Conservation (phyloP, 2,329 filamentous ascomycete species). For the Epichloe typhina region DNA sequence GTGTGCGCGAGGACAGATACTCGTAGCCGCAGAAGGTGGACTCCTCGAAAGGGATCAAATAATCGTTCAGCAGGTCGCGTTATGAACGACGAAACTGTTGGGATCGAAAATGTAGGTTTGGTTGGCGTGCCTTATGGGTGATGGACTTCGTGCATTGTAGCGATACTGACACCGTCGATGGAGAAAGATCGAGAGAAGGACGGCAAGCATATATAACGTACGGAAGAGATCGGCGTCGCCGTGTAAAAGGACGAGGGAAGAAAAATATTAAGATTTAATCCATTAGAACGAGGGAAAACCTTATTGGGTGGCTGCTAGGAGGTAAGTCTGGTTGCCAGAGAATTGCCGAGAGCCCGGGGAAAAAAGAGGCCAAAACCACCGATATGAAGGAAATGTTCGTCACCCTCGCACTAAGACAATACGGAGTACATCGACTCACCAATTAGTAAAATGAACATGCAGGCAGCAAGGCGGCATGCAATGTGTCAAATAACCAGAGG, state of each 20-base stretch:
- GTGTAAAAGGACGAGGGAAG: neutral
- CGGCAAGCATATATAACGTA: neutral
- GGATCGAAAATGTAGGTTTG: neutral
- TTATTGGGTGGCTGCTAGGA: neutral
- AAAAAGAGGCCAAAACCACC: neutral
- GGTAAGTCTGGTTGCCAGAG: neutral
- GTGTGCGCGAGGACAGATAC: neutral
- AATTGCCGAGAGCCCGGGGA: neutral
- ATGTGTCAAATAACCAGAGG: neutral
- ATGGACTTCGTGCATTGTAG: slow-evolving; percentile 12
- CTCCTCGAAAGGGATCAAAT: neutral
- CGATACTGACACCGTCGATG: slow-evolving; percentile 2
- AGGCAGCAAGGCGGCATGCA: neutral
- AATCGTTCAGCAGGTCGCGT: neutral
- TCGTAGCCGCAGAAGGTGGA: neutral
- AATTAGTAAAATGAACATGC: neutral
- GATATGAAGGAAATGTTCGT: slow-evolving; percentile 1
- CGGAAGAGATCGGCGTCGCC: neutral
- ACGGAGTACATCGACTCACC: slow-evolving; percentile 2
- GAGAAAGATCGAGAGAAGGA: slow-evolving; percentile 1
- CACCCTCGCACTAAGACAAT: slow-evolving; percentile 7
- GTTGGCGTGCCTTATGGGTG: slow-evolving; percentile 7
- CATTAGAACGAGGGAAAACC: neutral
- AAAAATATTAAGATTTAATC: neutral
- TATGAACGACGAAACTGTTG: neutral